These are phyloP conservation scores for Borovskyia barvae DNA, from an alignment of 208 protist genomes.

Conservation along the genomic window DNA sequence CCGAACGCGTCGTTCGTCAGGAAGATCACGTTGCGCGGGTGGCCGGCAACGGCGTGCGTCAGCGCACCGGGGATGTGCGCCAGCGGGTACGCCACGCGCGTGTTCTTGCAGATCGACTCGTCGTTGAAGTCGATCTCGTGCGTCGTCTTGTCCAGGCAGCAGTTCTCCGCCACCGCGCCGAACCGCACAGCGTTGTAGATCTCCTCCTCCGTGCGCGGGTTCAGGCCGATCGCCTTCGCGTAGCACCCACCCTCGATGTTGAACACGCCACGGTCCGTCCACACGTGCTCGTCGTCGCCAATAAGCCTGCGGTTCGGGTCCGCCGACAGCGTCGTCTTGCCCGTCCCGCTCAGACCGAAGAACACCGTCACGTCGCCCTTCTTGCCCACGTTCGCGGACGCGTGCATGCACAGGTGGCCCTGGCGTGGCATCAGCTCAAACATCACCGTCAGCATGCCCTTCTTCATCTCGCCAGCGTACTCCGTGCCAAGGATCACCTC, in stretches of 20 bases:
- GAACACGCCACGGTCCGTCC: slow-evolving; percentile 88
- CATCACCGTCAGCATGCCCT: slow-evolving; percentile 96
- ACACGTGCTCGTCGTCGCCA: slow-evolving; percentile 93
- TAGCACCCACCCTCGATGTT: slow-evolving; percentile 95
- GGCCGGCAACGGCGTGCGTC: slow-evolving; percentile 62
- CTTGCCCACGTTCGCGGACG: slow-evolving; percentile 88
- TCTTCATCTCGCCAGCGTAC: slow-evolving; percentile 98
- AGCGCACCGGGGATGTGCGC: slow-evolving; percentile 93
- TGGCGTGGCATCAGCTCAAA: slow-evolving; percentile 94
- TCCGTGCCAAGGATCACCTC: slow-evolving; percentile 96
- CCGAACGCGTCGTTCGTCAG: slow-evolving; percentile 97
- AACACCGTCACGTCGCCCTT: slow-evolving; percentile 81
- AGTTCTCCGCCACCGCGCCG: slow-evolving; percentile 90
- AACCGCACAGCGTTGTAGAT: slow-evolving; percentile 91
- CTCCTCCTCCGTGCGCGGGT: slow-evolving; percentile 88
- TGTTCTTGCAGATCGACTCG: slow-evolving; percentile 95
- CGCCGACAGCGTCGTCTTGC: slow-evolving; percentile 93
- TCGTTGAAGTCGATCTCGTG: slow-evolving; percentile 93
- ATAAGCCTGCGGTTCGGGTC: slow-evolving; percentile 87
- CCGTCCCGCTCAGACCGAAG: slow-evolving; percentile 91
- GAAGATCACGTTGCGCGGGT: slow-evolving; percentile 96
- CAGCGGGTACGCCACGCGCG: slow-evolving; percentile 94
- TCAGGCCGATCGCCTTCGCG: slow-evolving; percentile 90
- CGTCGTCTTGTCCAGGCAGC: slow-evolving; percentile 55
- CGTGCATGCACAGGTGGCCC: slow-evolving; percentile 93